Percentiles rank a stretch among this genome's conserved stretches.
Evolutionary conservation across 352 stramenopile genomes (phyloP).

Genomic region (Pythium vanterpoolii): DNA sequence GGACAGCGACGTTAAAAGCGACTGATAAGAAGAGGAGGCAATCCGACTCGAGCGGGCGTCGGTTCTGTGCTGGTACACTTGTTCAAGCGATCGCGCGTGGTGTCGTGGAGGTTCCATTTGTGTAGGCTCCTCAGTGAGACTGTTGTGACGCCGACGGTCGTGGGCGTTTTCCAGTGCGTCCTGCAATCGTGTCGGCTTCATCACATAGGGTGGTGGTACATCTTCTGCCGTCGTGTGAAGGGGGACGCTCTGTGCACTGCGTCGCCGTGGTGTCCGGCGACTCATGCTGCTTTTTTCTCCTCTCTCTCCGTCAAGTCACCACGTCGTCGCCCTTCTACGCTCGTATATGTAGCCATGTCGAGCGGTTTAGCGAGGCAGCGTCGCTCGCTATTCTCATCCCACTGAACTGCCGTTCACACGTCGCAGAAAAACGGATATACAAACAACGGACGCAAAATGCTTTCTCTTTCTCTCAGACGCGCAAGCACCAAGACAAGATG

Average conservation of each 20-base stretch:
- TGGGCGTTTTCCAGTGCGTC: conserved; percentile 19
- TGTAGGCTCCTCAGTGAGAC: neutral
- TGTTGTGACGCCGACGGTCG: neutral
- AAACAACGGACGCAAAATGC: neutral
- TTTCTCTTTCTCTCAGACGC: neutral
- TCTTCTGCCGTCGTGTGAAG: neutral
- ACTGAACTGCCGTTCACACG: neutral
- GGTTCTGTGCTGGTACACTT: neutral
- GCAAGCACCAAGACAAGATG: neutral
- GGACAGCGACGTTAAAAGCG: neutral
- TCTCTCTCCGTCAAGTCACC: neutral
- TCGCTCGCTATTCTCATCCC: conserved; percentile 6
- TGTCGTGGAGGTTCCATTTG: neutral
- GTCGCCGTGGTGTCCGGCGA: neutral
- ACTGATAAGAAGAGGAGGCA: neutral
- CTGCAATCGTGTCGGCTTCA: conserved; percentile 21
- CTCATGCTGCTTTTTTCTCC: neutral
- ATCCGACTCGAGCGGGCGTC: neutral
- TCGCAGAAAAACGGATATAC: neutral
- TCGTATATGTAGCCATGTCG: neutral
- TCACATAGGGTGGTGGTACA: neutral
- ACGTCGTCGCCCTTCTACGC: neutral
- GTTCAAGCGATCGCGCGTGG: neutral
- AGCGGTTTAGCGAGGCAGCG: neutral
- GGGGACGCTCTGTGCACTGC: neutral